A percentile compares a stretch with the other conserved stretches of the same genome.
phyloP scores from a whole-genome alignment of 306 rosid genomes.

The cucumber (Cucumis sativus) region DNA sequence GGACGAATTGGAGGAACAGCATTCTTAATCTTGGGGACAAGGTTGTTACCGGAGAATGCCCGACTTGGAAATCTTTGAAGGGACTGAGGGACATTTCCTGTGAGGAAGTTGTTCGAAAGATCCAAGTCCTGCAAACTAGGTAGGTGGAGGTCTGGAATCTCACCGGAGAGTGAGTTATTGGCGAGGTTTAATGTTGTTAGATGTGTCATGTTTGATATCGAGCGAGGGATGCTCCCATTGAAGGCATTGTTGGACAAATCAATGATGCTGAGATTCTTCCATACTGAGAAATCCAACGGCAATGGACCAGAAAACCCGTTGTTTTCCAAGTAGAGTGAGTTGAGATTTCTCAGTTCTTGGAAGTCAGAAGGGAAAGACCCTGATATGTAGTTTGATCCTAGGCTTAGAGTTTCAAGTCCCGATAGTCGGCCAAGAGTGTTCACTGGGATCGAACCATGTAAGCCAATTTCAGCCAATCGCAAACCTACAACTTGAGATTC shows the following conservation, averaged over 20 bases:
- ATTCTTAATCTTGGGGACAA: constrained; percentile 14
- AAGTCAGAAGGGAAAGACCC: constrained; percentile 82
- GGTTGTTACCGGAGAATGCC: constrained; percentile 54
- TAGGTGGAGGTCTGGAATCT: constrained; percentile 48
- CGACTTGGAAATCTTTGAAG: constrained; percentile 60
- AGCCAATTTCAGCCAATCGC: constrained; percentile 54
- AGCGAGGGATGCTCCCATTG: constrained; percentile 59
- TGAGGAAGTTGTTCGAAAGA: constrained; percentile 56
- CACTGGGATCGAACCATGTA: constrained; percentile 54
- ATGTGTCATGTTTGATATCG: constrained; percentile 48
- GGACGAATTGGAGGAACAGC: constrained; percentile 52
- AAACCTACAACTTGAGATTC: constrained; percentile 41
- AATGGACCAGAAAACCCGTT: constrained; percentile 70
- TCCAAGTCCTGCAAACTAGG: constrained; percentile 39
- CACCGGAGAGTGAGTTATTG: constrained; percentile 69
- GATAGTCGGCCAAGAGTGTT: constrained; percentile 62
- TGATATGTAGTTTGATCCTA: constrained; percentile 48
- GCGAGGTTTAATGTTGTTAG: constrained; percentile 54
- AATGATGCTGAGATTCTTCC: constrained; percentile 55
- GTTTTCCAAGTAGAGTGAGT: constrained; percentile 45
- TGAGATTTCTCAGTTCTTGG: constrained; percentile 43
- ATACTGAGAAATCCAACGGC: constrained; percentile 65
- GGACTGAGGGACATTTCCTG: constrained; percentile 57
- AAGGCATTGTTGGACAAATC: constrained; percentile 61
- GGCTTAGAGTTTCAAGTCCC: constrained; percentile 47